Percentiles rank a stretch among this genome's conserved stretches.
phyloP scores from a whole-genome alignment of 306 rosid species.

The Quercus aquifolioides region DNA sequence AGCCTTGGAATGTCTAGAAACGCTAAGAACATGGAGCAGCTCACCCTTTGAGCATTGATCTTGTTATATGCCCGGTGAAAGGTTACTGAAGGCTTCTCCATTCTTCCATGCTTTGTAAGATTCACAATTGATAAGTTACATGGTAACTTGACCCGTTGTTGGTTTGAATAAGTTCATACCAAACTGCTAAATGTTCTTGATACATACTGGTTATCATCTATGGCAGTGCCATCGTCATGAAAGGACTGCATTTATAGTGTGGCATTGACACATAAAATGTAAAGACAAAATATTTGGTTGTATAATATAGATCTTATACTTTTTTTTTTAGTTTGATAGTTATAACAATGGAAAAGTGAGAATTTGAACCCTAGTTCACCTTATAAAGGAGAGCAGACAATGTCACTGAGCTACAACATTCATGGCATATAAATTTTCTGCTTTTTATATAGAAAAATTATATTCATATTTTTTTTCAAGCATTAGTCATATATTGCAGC shows the following conservation, averaged over 20 bases:
- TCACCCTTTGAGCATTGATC: slow-evolving; percentile 41
- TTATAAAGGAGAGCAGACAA: too few relatives aligned
- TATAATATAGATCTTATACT: neutral
- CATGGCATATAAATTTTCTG: too few relatives aligned
- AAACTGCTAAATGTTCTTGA: neutral
- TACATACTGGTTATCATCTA: neutral
- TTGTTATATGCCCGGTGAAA: neutral
- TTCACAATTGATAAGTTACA: neutral
- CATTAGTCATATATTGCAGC: too few relatives aligned
- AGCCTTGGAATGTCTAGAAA: slow-evolving; percentile 56
- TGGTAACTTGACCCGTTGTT: neutral
- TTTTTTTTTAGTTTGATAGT: neutral
- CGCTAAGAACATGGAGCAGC: slow-evolving; percentile 49
- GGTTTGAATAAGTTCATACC: slow-evolving; percentile 16
- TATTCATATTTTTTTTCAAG: too few relatives aligned
- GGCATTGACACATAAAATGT: neutral
- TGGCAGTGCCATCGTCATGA: neutral
- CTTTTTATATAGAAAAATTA: too few relatives aligned
- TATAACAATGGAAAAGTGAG: too few relatives aligned
- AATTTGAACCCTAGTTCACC: too few relatives aligned
- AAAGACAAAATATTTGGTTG: neutral
- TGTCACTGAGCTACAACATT: too few relatives aligned
- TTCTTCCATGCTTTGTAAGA: neutral
- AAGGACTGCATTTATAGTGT: neutral
- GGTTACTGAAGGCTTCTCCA: neutral